Evolutionary conservation across 2,329 filamentous ascomycete species (phyloP), one percentile per base, ranked within the genome.

Genomic region (Lecanicillium sp.): DNA sequence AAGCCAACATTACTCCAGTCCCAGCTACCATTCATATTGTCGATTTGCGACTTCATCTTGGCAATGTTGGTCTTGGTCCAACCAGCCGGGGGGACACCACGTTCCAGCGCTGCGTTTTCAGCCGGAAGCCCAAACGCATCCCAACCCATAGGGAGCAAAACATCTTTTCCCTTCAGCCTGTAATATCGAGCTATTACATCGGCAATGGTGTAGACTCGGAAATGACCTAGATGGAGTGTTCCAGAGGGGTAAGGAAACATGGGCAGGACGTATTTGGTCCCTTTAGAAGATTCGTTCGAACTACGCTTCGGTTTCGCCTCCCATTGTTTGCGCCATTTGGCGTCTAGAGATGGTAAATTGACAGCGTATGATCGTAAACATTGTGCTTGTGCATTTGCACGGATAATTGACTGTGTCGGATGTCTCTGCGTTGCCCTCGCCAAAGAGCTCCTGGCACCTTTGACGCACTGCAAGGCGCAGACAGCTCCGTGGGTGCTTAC

Each of bases 171-270:
- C 48, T 80, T 78, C 63, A 94, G 78, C 18, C 72, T 73, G 51
- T 80, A 77, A 54, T 81, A 94, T 38, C 88, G 75, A 12, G 86
- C 79, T 37, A 94, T 64, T 9, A 89, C 83, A 64, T 95, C 88
- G 44, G 87, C 86, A 47, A 95, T 92, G 28, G 87, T 86, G 65
- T 94, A 95, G 35, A 94, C 86, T 33, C 88, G 80, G 29, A 94
- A 67, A 58, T 95, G 88, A 12, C 88, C 88, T 44, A 94, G 78
- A 57, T 95, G 88, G 19, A 95, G 71, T 20, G 79, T 80, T 20
- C 88, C 88, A 0, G 88, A 94, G 1, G 88, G 88, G 57, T 95
- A 95, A 0, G 88, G 88, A 55, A 94, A 94, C 88, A 95, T 95
- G 47, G 88, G 82, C 38, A 94, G 68, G 45, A 94, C 77, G 57